Percentiles rank a stretch among this genome's conserved stretches.
Conservation (phyloP, 345 rosid species). For the Kernera saxatilis region DNA sequence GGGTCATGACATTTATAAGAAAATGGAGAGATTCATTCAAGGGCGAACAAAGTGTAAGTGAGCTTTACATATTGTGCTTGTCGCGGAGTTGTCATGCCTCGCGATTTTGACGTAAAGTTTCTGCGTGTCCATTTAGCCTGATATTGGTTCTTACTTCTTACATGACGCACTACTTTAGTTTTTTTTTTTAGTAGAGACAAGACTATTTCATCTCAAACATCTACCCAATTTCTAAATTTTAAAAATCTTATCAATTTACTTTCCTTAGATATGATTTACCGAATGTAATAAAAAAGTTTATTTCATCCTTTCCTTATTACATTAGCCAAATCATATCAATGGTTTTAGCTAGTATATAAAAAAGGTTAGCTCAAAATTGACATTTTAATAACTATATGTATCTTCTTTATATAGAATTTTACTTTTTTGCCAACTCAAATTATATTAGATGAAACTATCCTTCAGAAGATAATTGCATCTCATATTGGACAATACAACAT, state of each 20-base stretch:
- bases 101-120: background rate
- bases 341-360: no score
- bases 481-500: background rate
- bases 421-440: background rate
- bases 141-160: background rate
- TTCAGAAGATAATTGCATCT: background rate
- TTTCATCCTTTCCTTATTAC: background rate
- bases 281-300: no score
- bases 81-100: no score
- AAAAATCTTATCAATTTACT: background rate
- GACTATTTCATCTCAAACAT: background rate
- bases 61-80: no score
- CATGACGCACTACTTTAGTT: background rate
- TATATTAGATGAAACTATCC: background rate
- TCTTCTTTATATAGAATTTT: background rate
- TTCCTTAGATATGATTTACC: no score
- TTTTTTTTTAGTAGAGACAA: background rate
- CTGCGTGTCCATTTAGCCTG: background rate
- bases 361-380: background rate
- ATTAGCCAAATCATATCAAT: background rate
- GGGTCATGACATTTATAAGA: no score
- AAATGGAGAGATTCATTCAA: no score
- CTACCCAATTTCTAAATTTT: background rate
- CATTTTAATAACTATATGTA: background rate
- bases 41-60: no score